Evolutionary conservation across 1,284 basidiomycete species (phyloP), one percentile per base, ranked within the genome.

Genomic region (Pascua guehoae): DNA sequence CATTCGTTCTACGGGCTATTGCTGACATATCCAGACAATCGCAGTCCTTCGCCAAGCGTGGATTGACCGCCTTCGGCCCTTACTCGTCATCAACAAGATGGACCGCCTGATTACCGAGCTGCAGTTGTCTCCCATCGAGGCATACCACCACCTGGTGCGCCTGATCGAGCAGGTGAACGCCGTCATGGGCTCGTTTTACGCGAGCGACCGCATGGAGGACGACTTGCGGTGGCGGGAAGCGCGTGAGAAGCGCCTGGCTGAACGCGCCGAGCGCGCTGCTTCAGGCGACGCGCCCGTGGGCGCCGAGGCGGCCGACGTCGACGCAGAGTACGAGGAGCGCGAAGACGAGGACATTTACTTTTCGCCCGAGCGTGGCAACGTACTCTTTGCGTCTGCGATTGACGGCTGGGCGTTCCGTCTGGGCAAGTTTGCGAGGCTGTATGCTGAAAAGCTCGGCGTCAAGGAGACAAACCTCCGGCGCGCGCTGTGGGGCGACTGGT

Each of bases 291-390:
- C 56, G 9, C 50, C 57, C 1, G 51, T 46, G 3, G 49, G 38
- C 32, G 83, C 82, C 15, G 64, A 58, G 8, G 45, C 45, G 16
- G 71, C 67, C 18, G 69, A 67, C 12, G 70, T 66, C 39, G 70
- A 70, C 16, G 84, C 84, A 18, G 72, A 70, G 41, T 96, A 88
- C 73, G 86, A 92, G 68, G 96, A 98, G 77, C 89, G 89, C 70
- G 94, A 98, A 69, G 96, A 98, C 70, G 91, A 95, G 73, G 93
- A 96, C 73, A 87, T 98, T 56, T 98, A 98, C 78, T 98, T 99
- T 69, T 90, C 93, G 2, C 96, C 96, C 0, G 89, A 95, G 69
- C 85, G 86, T 57, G 96, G 96, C 18, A 98, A 98, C 71, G 96
- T 99, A 45, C 84, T 98, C 46, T 99, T 99, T 73, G 91, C 95